A percentile compares a stretch with the other conserved stretches of the same genome.
These are phyloP conservation scores for Coniochaeta hoffmannii DNA, from an alignment of 2,329 filamentous ascomycete species.

Conservation along the genomic window DNA sequence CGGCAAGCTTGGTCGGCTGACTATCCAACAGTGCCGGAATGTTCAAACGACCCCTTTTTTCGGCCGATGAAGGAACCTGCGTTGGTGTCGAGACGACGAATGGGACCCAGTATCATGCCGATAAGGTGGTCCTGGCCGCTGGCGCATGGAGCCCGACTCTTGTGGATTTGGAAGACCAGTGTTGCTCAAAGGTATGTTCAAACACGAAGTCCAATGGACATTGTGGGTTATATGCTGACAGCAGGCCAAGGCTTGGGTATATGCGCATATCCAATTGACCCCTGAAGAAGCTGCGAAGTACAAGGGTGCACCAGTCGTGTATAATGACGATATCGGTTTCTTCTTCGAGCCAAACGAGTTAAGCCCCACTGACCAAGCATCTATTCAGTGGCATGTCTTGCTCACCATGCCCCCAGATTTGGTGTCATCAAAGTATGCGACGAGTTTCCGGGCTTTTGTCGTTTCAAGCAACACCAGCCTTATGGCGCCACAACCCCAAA, in stretches of 20 bases:
- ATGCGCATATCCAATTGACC: constrained; percentile 34
- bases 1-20: constrained; percentile 1
- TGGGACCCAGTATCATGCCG: constrained; percentile 29
- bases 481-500: constrained; percentile 20
- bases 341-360: constrained; percentile 40
- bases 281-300: constrained; percentile 31
- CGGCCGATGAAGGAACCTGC: constrained; percentile 24
- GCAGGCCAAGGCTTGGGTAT: constrained; percentile 31
- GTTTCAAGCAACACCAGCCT: constrained; percentile 25
- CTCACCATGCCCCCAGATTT: constrained; percentile 8
- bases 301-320: constrained; percentile 33
- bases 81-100: constrained; percentile 32
- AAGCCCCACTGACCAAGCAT: constrained; percentile 1
- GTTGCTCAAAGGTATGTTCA: constrained; percentile 24
- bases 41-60: constrained; percentile 33
- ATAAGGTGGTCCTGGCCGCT: constrained; percentile 31
- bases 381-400: background rate
- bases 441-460: constrained; percentile 31
- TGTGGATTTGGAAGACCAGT: constrained; percentile 23
- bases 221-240: background rate
- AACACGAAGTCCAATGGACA: background rate
- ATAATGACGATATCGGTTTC: constrained; percentile 38
- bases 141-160: constrained; percentile 27
- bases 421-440: constrained; percentile 30
- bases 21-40: constrained; percentile 26